Evolutionary conservation across 129 eudicot genomes (phyloP).

Genomic region (Ambrosia artemisiifolia): DNA sequence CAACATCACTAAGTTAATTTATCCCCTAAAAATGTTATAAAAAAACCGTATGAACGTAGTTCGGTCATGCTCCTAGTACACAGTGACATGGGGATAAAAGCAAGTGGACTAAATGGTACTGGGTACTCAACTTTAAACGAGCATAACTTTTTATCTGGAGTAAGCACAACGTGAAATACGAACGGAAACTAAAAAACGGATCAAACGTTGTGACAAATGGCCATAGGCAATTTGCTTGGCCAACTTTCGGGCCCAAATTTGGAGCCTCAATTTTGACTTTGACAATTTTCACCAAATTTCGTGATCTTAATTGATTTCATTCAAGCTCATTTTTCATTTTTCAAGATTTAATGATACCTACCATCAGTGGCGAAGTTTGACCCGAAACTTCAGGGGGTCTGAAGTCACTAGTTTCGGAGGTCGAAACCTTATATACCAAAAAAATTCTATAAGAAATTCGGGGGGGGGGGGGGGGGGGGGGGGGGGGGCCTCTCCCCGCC

Average conservation of each 20-base stretch:
- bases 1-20: slow-evolving; percentile 9
- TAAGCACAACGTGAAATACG: background rate
- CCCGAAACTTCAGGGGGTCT: too few species aligned
- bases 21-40: background rate
- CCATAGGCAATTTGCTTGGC: background rate
- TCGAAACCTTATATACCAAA: too few species aligned
- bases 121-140: background rate
- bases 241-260: background rate
- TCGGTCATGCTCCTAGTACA: background rate
- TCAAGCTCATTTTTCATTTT: background rate
- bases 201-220: background rate
- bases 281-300: background rate
- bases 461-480: too few species aligned
- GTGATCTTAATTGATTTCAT: background rate
- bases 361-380: too few species aligned
- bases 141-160: background rate
- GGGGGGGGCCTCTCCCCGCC: too few species aligned
- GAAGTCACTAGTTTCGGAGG: too few species aligned
- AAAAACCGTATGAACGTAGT: background rate
- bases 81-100: background rate
- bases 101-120: background rate
- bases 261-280: background rate
- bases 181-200: background rate
- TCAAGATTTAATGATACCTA: background rate
- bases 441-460: too few species aligned